phyloP scores from a whole-genome alignment of 2,329 filamentous ascomycete species.

The Shiraia sp. region DNA sequence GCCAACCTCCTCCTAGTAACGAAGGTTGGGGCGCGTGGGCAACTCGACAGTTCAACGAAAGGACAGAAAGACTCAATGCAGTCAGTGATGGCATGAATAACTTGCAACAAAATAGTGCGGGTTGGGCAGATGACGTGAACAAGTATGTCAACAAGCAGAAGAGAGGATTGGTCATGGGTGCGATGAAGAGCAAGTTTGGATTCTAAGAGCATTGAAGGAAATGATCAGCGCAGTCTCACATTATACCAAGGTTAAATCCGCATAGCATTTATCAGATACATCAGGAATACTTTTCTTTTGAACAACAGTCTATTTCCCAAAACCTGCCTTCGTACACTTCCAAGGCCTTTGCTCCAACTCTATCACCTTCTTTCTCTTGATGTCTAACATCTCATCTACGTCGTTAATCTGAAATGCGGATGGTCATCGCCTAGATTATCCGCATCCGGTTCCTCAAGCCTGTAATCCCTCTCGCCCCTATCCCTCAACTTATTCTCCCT shows the following conservation, averaged over 20 bases:
- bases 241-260: too few relatives aligned
- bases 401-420: conserved; percentile 53
- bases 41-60: conserved; percentile 82
- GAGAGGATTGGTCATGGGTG: conserved; percentile 75
- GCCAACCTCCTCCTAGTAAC: conserved; percentile 13
- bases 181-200: conserved; percentile 44
- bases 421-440: conserved; percentile 59
- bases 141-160: conserved; percentile 90
- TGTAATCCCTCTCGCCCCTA: conserved; percentile 51
- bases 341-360: too few relatives aligned
- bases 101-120: conserved; percentile 76
- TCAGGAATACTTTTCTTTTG: too few relatives aligned
- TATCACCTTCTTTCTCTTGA: too few relatives aligned
- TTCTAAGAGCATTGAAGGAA: conserved; percentile 6
- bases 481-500: conserved; percentile 55
- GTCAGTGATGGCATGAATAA: conserved; percentile 85
- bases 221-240: too few relatives aligned
- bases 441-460: conserved; percentile 47
- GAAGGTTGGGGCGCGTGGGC: conserved; percentile 77
- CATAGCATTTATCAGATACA: too few relatives aligned
- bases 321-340: too few relatives aligned
- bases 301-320: too few relatives aligned
- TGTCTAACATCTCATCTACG: conserved; percentile 1
- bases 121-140: conserved; percentile 84
- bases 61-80: conserved; percentile 83